A percentile compares a stretch with the other conserved stretches of the same genome.
Conservation (phyloP, 768 basidiomycete species). For the Phanerochaete carnosa region DNA sequence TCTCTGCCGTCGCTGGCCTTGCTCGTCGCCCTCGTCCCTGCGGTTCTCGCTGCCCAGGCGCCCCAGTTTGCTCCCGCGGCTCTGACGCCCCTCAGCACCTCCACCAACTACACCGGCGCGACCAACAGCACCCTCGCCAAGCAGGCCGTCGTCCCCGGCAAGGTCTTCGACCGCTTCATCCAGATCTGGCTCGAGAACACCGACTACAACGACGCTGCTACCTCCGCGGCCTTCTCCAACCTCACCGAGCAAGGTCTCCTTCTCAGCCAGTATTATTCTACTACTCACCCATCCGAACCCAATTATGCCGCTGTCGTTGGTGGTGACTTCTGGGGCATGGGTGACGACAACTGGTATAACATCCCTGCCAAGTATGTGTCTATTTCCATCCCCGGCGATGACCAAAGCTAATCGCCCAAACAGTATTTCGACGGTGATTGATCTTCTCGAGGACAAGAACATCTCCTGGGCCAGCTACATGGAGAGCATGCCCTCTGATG, state of each 20-base stretch:
- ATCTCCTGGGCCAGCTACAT: slow-evolving; percentile 63
- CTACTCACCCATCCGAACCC: slow-evolving; percentile 61
- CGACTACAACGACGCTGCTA: slow-evolving; percentile 35
- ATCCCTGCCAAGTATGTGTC: slow-evolving; percentile 21
- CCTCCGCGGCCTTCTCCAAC: slow-evolving; percentile 27
- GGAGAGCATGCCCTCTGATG: slow-evolving; percentile 54
- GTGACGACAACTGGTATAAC: slow-evolving; percentile 35
- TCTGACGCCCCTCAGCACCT: slow-evolving; percentile 20
- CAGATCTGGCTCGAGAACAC: slow-evolving; percentile 67
- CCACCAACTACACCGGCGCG: slow-evolving; percentile 38
- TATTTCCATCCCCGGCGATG: not conserved
- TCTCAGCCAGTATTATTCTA: slow-evolving; percentile 39
- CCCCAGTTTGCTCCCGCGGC: slow-evolving; percentile 29
- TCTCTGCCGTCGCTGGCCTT: slow-evolving; percentile 2
- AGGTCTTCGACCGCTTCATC: slow-evolving; percentile 45
- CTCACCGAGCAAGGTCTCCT: slow-evolving; percentile 50
- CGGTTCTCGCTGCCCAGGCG: slow-evolving; percentile 22
- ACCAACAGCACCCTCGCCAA: slow-evolving; percentile 43
- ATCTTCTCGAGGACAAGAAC: slow-evolving; percentile 55
- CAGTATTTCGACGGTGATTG: slow-evolving; percentile 56
- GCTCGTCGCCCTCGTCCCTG: slow-evolving; percentile 10
- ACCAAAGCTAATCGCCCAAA: not conserved
- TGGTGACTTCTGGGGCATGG: slow-evolving; percentile 53
- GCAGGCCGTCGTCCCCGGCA: slow-evolving; percentile 35
- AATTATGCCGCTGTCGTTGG: slow-evolving; percentile 51